A percentile compares a stretch with the other conserved stretches of the same genome.
Evolutionary conservation across 148 eudicot species (phyloP).

Genomic region (Chenopodium album): DNA sequence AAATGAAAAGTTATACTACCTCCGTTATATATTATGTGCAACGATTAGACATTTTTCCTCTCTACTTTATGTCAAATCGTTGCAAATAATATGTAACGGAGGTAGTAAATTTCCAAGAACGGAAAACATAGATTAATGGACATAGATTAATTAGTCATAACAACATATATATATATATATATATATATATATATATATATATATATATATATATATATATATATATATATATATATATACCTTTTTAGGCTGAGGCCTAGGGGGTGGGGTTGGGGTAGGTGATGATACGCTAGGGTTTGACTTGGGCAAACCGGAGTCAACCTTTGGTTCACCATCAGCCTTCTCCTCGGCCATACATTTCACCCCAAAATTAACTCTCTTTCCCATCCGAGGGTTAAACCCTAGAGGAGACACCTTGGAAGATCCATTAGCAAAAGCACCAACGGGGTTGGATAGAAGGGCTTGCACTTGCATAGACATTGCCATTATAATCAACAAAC

Average conservation of each 20-base stretch:
- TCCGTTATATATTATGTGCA: too few species aligned
- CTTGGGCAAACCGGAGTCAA: not conserved
- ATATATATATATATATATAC: not conserved
- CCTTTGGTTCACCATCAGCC: slow-evolving; percentile 22
- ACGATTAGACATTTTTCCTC: too few species aligned
- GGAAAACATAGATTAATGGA: not conserved
- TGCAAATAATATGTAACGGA: too few species aligned
- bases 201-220: too few species aligned
- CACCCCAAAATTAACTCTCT: slow-evolving; percentile 17
- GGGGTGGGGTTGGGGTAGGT: slow-evolving; percentile 14
- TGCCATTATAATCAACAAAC: not conserved
- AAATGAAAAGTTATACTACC: too few species aligned
- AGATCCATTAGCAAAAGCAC: not conserved
- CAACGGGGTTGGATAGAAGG: slow-evolving; percentile 20
- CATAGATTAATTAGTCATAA: not conserved
- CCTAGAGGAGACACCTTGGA: slow-evolving; percentile 8
- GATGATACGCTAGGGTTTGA: not conserved
- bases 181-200: too few species aligned
- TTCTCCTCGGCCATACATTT: slow-evolving; percentile 34
- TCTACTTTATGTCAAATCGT: too few species aligned
- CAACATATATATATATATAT: not conserved
- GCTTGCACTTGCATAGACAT: slow-evolving; percentile 37
- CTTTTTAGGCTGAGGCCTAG: slow-evolving; percentile 31
- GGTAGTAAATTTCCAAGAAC: too few species aligned
- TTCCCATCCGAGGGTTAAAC: slow-evolving; percentile 16